Base-by-base conservation (phyloP, 2,329 filamentous ascomycete genomes). In the Sodiomyces alkalinus region DNA sequence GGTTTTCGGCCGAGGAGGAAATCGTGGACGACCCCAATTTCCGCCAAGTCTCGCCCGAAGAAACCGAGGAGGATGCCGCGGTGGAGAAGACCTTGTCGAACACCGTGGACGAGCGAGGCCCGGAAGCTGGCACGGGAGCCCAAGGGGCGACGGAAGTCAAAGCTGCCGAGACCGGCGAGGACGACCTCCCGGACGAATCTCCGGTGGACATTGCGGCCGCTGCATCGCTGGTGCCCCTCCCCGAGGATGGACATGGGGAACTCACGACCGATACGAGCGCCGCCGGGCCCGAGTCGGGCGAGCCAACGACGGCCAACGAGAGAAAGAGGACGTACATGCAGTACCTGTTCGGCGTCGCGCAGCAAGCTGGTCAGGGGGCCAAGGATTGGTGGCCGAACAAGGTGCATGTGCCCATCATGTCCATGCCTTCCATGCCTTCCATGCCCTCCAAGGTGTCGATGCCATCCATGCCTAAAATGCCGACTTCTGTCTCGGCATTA, bases 151-250 rank as follows among this genome's bases (percentile, higher is more conserved):
- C n/a, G n/a, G n/a, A n/a, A n/a, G n/a, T n/a, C n/a, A 39, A 32
- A 10, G 31, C 43, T 3, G 19, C 33, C 3, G 36, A 43, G 2
- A 40, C 46, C 6, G 37, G 42, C 2, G 38, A 42, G 2, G 38
- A 32, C 8, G 36, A 39, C 3, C 31, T 56, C 1, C 53, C 48
- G 1, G 52, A 55, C 22, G 45, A 53, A 33, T 64, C 62, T 2
- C 63, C 63, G 3, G 52, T 68, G 21, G 63, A 68, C 32, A 67
- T 68, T 18, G 60, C 62, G 0, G 62, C 62, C 0, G 62, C 63
- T 0, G 62, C 63, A 1, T 60, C 62, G 0, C 46, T 65, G 2
- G 58, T 64, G 0, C 61, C 62, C 0, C 42, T 64, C 0, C 62
- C 63, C 0, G 51, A 52, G 13, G 59, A 60, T 13, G 47, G 53